A percentile compares a stretch with the other conserved stretches of the same genome.
Evolutionary conservation across 305 asterid genomes (phyloP).

Genomic region (Fraxinus latifolia): DNA sequence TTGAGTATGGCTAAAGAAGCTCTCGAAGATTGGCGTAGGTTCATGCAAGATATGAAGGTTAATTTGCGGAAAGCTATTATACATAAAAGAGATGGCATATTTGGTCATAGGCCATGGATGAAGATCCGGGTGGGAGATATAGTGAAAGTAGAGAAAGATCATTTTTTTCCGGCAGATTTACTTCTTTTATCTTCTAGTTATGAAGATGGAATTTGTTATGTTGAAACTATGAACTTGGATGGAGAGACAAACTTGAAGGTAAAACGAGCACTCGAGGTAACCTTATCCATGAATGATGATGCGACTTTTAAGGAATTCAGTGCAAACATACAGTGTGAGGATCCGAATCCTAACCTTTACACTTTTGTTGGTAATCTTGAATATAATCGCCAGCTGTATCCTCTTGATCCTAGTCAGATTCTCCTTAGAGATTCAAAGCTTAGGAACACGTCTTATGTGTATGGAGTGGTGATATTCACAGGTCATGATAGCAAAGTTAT

Average conservation of each 20-base stretch:
- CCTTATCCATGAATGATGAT: slow-evolving; percentile 41
- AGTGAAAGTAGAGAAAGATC: slow-evolving; percentile 60
- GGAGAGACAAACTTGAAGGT: slow-evolving; percentile 71
- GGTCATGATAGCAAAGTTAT: slow-evolving; percentile 64
- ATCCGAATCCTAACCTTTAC: slow-evolving; percentile 63
- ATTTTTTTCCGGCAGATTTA: slow-evolving; percentile 61
- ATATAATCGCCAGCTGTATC: slow-evolving; percentile 36
- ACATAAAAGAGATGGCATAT: slow-evolving; percentile 48
- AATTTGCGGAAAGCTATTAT: slow-evolving; percentile 46
- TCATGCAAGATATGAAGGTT: slow-evolving; percentile 64
- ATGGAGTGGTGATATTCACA: slow-evolving; percentile 61
- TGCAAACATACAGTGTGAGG: slow-evolving; percentile 52
- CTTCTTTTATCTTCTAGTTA: slow-evolving; percentile 56
- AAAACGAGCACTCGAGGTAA: slow-evolving; percentile 46
- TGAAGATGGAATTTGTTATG: slow-evolving; percentile 66
- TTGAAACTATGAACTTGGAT: slow-evolving; percentile 64
- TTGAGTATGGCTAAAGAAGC: slow-evolving; percentile 72
- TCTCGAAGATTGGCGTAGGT: slow-evolving; percentile 63
- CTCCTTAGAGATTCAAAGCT: slow-evolving; percentile 66
- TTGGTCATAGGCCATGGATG: slow-evolving; percentile 59
- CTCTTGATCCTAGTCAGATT: slow-evolving; percentile 57
- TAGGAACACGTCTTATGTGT: slow-evolving; percentile 50
- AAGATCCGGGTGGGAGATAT: slow-evolving; percentile 60
- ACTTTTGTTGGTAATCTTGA: slow-evolving; percentile 57
- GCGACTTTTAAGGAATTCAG: slow-evolving; percentile 43